Conservation (phyloP, 129 eudicot species). For the Helianthus annuus region DNA sequence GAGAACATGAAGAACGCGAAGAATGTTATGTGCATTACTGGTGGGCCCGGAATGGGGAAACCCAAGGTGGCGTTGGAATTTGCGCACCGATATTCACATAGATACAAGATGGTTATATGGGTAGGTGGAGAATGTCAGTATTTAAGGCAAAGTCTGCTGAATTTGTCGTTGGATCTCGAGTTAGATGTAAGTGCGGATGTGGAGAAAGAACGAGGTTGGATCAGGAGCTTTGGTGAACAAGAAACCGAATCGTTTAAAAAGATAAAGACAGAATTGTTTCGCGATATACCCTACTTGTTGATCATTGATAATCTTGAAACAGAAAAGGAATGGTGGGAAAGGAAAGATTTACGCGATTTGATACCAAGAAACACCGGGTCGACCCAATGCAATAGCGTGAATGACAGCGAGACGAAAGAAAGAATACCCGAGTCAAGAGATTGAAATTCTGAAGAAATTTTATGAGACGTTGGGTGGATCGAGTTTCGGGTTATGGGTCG, state of each 20-base stretch:
- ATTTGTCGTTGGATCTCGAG: slow-evolving; percentile 60
- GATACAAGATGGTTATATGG: slow-evolving; percentile 92
- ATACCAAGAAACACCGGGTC: slow-evolving; percentile 74
- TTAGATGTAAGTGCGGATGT: slow-evolving; percentile 79
- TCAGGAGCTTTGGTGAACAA: slow-evolving; percentile 76
- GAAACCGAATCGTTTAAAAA: slow-evolving; percentile 85
- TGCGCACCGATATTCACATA: slow-evolving; percentile 59
- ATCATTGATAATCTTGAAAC: slow-evolving; percentile 81
- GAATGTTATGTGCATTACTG: slow-evolving; percentile 65
- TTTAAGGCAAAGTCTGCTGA: slow-evolving; percentile 72
- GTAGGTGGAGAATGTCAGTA: slow-evolving; percentile 76
- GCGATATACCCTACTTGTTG: slow-evolving; percentile 76
- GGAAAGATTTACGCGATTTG: slow-evolving; percentile 74
- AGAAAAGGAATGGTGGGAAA: slow-evolving; percentile 95
- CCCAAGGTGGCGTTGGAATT: slow-evolving; percentile 82
- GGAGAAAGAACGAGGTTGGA: slow-evolving; percentile 83
- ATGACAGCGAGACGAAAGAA: slow-evolving; percentile 52
- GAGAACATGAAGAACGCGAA: slow-evolving; percentile 57
- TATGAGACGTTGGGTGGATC: slow-evolving; percentile 69
- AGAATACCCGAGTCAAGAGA: slow-evolving; percentile 53
- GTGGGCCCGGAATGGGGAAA: slow-evolving; percentile 70
- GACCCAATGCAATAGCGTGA: slow-evolving; percentile 25
- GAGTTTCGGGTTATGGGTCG: slow-evolving; percentile 62
- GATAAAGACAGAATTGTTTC: slow-evolving; percentile 69
- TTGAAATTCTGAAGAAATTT: slow-evolving; percentile 55